Conservation (phyloP, 164 flowering plant species). For the Paratinospora sagittata region DNA sequence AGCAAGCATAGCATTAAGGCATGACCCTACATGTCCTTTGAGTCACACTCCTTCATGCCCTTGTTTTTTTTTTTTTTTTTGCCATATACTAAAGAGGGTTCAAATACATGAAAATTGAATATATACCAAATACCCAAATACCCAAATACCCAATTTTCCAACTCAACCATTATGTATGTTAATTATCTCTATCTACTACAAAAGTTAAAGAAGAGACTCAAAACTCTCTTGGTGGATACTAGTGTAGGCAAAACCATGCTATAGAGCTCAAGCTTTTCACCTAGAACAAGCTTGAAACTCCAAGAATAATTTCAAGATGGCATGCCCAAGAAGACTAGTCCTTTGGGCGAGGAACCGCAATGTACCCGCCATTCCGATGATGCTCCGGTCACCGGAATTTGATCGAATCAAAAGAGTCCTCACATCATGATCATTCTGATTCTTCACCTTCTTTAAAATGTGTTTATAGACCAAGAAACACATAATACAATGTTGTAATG, state of each 20-base stretch:
- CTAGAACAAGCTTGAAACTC: background rate
- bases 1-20: background rate
- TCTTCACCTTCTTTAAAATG: background rate
- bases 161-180: too few species aligned
- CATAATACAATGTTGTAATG: conserved; percentile 1
- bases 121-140: too few species aligned
- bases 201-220: background rate
- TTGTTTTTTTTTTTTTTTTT: too few species aligned
- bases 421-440: background rate
- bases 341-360: background rate
- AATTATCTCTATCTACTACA: background rate
- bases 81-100: too few species aligned
- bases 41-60: background rate
- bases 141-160: too few species aligned
- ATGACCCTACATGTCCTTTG: background rate
- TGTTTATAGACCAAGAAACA: conserved; percentile 1
- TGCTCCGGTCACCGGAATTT: background rate
- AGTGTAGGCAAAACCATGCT: background rate
- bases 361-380: too few species aligned
- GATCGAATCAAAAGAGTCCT: too few species aligned
- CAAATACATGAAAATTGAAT: too few species aligned
- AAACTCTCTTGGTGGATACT: too few species aligned
- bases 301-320: too few species aligned
- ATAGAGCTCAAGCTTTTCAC: background rate
- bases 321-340: too few species aligned